Evolutionary conservation across 2,329 filamentous ascomycete species (phyloP).

Genomic region (Microcyclospora tardicrescens): DNA sequence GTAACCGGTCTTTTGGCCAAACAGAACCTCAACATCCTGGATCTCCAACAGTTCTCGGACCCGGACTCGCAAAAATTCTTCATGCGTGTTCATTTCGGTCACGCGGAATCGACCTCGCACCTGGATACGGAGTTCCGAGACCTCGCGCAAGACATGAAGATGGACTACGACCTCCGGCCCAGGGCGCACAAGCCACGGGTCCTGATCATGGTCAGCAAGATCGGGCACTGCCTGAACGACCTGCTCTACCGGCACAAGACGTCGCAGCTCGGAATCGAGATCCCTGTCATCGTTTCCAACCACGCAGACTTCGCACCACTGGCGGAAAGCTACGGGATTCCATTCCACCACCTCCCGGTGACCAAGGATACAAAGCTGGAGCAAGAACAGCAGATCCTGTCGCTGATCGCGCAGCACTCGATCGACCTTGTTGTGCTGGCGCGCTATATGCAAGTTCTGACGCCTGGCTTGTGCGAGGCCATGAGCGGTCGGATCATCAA

Average conservation of each 20-base stretch:
- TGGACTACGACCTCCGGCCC: slow-evolving; percentile 60
- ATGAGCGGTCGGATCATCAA: slow-evolving; percentile 87
- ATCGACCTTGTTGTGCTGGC: slow-evolving; percentile 72
- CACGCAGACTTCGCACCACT: slow-evolving; percentile 60
- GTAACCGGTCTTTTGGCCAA: slow-evolving; percentile 65
- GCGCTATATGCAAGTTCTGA: slow-evolving; percentile 79
- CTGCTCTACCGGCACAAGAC: slow-evolving; percentile 67
- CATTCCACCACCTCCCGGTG: slow-evolving; percentile 70
- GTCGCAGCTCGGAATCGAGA: slow-evolving; percentile 59
- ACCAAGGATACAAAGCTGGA: slow-evolving; percentile 62
- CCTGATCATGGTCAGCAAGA: slow-evolving; percentile 82
- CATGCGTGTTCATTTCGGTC: slow-evolving; percentile 75
- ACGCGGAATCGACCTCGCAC: slow-evolving; percentile 36
- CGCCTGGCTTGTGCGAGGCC: slow-evolving; percentile 57
- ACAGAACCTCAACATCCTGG: slow-evolving; percentile 66
- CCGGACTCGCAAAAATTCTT: slow-evolving; percentile 64
- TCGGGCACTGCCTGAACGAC: slow-evolving; percentile 75
- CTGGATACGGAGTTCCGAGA: slow-evolving; percentile 45
- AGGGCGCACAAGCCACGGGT: slow-evolving; percentile 58
- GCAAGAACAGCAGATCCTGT: slow-evolving; percentile 60
- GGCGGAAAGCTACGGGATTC: slow-evolving; percentile 60
- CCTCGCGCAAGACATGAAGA: slow-evolving; percentile 50
- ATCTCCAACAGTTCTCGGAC: slow-evolving; percentile 76
- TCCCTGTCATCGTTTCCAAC: slow-evolving; percentile 71
- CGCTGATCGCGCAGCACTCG: slow-evolving; percentile 53